These are phyloP conservation scores for Sporothrix dimorphospora DNA, from an alignment of 2,329 filamentous ascomycete species.

Conservation along the genomic window DNA sequence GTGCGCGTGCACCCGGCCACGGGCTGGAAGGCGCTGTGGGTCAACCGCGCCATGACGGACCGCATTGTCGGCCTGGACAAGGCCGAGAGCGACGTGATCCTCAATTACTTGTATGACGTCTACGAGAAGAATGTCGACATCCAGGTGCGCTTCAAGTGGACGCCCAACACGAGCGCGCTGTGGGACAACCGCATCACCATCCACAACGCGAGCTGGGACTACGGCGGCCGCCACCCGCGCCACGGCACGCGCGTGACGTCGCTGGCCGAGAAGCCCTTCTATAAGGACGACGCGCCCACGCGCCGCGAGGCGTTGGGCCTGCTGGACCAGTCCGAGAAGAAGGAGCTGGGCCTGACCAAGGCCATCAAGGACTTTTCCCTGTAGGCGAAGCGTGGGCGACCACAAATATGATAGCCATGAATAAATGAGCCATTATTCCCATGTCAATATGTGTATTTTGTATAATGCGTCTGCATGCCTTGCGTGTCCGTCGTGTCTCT, in stretches of 20 bases:
- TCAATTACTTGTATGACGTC: conserved; percentile 68
- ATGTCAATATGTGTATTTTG: conserved; percentile 25
- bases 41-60: conserved; percentile 70
- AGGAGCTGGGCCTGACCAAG: conserved; percentile 29
- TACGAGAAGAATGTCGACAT: conserved; percentile 73
- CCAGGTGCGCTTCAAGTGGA: conserved; percentile 73
- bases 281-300: conserved; percentile 65
- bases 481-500: no score
- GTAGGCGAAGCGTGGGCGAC: neutral
- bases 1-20: conserved; percentile 73
- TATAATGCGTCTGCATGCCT: no score
- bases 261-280: conserved; percentile 72
- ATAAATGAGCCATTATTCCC: neutral
- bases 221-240: conserved; percentile 66
- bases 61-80: conserved; percentile 70
- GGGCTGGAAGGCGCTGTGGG: conserved; percentile 72
- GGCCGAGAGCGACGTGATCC: conserved; percentile 68
- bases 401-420: neutral
- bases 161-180: conserved; percentile 64
- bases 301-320: conserved; percentile 67
- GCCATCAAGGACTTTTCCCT: conserved; percentile 32
- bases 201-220: conserved; percentile 75
- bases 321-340: conserved; percentile 57
- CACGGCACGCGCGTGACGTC: conserved; percentile 74
- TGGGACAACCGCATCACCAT: conserved; percentile 78